Conservation (phyloP, 192 early-diverging fungal species). For the Fimicolochytrium jonesii region DNA sequence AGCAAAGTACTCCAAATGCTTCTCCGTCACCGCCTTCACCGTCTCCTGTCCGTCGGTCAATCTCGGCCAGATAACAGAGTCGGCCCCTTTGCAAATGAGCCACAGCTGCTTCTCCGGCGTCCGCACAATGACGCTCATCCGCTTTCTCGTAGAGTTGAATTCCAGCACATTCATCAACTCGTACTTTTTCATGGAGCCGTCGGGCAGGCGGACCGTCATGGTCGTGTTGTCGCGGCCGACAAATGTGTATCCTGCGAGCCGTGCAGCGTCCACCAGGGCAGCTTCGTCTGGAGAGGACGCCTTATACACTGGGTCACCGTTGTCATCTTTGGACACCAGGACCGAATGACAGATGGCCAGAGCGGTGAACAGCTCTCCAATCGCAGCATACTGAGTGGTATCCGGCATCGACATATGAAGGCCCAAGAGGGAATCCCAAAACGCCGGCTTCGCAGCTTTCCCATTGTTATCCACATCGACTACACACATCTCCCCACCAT, state of each 20-base stretch:
- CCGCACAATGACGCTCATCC: slow-evolving; percentile 90
- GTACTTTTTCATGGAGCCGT: slow-evolving; percentile 34
- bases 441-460: slow-evolving; percentile 62
- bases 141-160: slow-evolving; percentile 93
- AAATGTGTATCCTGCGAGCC: slow-evolving; percentile 80
- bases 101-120: slow-evolving; percentile 58
- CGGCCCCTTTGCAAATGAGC: slow-evolving; percentile 91
- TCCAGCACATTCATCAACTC: slow-evolving; percentile 50
- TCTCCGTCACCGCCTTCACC: slow-evolving; percentile 63
- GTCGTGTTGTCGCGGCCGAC: slow-evolving; percentile 66
- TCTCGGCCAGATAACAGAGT: slow-evolving; percentile 86
- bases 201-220: slow-evolving; percentile 71
- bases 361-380: slow-evolving; percentile 72
- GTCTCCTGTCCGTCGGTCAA: slow-evolving; percentile 66
- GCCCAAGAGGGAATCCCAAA: slow-evolving; percentile 48
- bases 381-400: slow-evolving; percentile 52
- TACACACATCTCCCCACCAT: slow-evolving; percentile 44
- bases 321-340: slow-evolving; percentile 59
- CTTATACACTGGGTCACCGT: slow-evolving; percentile 60
- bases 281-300: slow-evolving; percentile 95
- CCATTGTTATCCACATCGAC: slow-evolving; percentile 56
- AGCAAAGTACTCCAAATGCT: slow-evolving; percentile 84
- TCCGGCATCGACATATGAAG: slow-evolving; percentile 45
- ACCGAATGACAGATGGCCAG: slow-evolving; percentile 90
- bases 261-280: slow-evolving; percentile 81